Evolutionary conservation across 257 asterid genomes (phyloP).

Genomic region (Catharanthus roseus): DNA sequence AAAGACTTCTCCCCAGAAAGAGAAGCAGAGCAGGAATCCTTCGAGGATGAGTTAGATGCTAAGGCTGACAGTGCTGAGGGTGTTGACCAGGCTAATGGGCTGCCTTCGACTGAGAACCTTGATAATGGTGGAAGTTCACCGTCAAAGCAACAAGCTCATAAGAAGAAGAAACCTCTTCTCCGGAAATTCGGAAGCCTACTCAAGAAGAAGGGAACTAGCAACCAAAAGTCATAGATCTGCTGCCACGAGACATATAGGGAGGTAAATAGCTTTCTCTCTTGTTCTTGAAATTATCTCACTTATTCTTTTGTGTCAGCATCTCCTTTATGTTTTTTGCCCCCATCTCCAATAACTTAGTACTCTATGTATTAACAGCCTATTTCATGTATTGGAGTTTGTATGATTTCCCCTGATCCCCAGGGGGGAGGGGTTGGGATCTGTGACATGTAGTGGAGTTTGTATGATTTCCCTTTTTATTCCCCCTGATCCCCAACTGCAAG

Average conservation of each 20-base stretch:
- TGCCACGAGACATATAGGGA: background rate
- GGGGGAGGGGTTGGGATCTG: too few relatives aligned
- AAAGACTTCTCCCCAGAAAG: slow-evolving; percentile 67
- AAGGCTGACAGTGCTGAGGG: slow-evolving; percentile 49
- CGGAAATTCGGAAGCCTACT: slow-evolving; percentile 78
- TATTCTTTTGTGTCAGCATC: background rate
- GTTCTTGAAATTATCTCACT: background rate
- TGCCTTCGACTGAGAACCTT: slow-evolving; percentile 39
- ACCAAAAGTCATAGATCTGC: slow-evolving; percentile 41
- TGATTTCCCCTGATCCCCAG: background rate
- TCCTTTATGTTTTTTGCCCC: background rate
- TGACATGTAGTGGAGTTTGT: too few relatives aligned
- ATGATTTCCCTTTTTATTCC: too few relatives aligned
- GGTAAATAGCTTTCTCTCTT: slow-evolving; percentile 1
- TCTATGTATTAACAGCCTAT: background rate
- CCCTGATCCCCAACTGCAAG: too few relatives aligned
- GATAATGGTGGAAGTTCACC: slow-evolving; percentile 53
- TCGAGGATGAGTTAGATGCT: slow-evolving; percentile 64
- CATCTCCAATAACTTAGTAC: background rate
- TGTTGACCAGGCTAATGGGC: slow-evolving; percentile 44
- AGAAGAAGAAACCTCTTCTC: slow-evolving; percentile 86
- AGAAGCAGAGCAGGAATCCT: slow-evolving; percentile 56
- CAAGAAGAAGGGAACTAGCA: slow-evolving; percentile 68
- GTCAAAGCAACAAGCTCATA: slow-evolving; percentile 46
- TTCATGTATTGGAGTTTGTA: background rate